Base-by-base conservation (phyloP, 225 moss, liverwort and hornwort species). In the Asterella californica region DNA sequence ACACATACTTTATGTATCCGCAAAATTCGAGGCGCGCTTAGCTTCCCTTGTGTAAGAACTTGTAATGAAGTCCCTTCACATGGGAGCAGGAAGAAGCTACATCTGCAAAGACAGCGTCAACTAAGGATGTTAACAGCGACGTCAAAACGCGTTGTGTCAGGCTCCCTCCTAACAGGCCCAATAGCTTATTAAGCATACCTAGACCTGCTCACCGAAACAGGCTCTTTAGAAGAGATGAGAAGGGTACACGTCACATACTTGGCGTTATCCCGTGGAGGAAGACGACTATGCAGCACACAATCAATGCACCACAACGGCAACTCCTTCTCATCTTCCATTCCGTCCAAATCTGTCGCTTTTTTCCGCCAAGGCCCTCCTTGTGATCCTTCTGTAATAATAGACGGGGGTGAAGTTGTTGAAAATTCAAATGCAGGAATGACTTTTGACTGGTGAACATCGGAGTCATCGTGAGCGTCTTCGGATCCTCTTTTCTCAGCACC, bases 331-430 rank as follows among this genome's bases (percentile, higher is more conserved):
- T 95, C 93, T 84, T 95, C 95, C 38, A 80, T 86, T 72, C 93
- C 93, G 80, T 91, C 89, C 63, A 95, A 86, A 76, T 95, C 95
- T 42, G 88, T 92, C 79, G 95, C 92, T 85, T 91, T 93, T 42
- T 85, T 95, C 69, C 95, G 87, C 95, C 95, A 95, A 1, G 90
- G 91, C 15, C 95, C 95, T 85, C 93, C 95, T 76, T 93, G 87
- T 59, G 90, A 89, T 54, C 95, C 95, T 85, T 95, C 95, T 38
- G 95, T 91, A 33, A 93, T 92, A 53, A 95, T 93, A 66, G 95
- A 95, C 29, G 95, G 95, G 46, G 94, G 89, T 33, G 90, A 93
- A 25, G 90, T 46, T 2, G 85, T 90, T 45, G 91, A 88, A 71
- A 95, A 95, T 73, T 94, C 90, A 45, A 95, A 95, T 83, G 90